Evolutionary conservation across 2,329 filamentous ascomycete genomes (phyloP).

Genomic region (Achaetomium macrosporum): DNA sequence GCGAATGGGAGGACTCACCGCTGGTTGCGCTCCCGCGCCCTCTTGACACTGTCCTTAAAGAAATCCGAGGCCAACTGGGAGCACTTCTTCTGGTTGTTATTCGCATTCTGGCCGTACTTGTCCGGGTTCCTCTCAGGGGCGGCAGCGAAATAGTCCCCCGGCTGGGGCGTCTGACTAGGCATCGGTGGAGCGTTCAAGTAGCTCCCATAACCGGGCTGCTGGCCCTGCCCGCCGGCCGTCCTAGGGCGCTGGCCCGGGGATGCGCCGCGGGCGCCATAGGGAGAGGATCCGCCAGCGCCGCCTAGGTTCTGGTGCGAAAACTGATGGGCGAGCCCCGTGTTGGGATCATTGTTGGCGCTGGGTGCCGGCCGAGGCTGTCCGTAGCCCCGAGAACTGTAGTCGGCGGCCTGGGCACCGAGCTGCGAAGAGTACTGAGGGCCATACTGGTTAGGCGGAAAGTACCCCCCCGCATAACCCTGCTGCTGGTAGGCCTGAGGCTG

Average conservation of each 20-base stretch:
- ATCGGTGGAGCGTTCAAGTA: conserved; percentile 67
- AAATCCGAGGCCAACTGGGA: conserved; percentile 74
- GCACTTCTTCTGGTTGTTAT: conserved; percentile 67
- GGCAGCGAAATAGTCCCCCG: conserved; percentile 66
- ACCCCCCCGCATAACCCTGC: conserved; percentile 25
- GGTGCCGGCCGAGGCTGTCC: conserved; percentile 50
- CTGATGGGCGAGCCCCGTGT: conserved; percentile 87
- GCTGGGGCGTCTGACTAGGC: conserved; percentile 51
- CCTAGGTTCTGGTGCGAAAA: conserved; percentile 95
- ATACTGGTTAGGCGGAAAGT: conserved; percentile 22
- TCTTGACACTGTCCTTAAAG: conserved; percentile 97
- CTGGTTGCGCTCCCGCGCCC: conserved; percentile 89
- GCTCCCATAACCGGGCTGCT: conserved; percentile 56
- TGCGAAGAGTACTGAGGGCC: conserved; percentile 24
- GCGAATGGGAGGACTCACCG: conserved; percentile 51
- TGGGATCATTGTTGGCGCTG: conserved; percentile 67
- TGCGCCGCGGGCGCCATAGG: conserved; percentile 61
- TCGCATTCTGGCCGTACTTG: conserved; percentile 59
- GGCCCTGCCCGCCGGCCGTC: conserved; percentile 67
- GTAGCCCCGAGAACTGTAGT: conserved; percentile 32
- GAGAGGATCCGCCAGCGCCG: conserved; percentile 61
- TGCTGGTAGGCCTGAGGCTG: conserved; percentile 40
- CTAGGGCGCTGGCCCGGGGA: conserved; percentile 73
- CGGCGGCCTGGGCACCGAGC: conserved; percentile 35
- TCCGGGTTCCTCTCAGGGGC: conserved; percentile 84